Evolutionary conservation across 139 green algal species (phyloP), one percentile per base, ranked within the genome.

Genomic region (Chlorella sp.): DNA sequence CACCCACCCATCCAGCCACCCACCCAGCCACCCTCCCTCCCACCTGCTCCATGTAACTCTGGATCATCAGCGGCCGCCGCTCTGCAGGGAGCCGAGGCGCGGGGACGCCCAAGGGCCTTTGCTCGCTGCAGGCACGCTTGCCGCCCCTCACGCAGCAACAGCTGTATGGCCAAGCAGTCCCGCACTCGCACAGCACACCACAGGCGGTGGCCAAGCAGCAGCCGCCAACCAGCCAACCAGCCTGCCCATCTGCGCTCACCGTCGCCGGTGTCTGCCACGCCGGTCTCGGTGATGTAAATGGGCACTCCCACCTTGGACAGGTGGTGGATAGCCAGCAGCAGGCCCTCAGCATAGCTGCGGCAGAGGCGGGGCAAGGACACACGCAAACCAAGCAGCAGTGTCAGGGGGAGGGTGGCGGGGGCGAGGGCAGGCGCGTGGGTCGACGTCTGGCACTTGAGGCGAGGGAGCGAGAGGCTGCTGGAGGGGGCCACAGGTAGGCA

Each of bases 261-360:
- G 72, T 95, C 93, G 11, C 77, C 80, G 4, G 34, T 30, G 79
- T 97, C 93, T 7, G 94, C 90, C 75, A 94, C 90, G 70, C 94
- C 94, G 0, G 93, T 96, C 87, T 97, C 94, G 16, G 94, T 97
- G 83, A 97, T 95, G 87, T 97, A 97, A 38, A 97, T 91, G 51
- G 94, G 94, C 22, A 96, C 88, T 28, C 86, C 82, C 58, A 95
- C 79, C 24, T 72, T 70, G 60, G 56, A 70, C 73, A 92, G 75
- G 40, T 44, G 51, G 48, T 91, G 43, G n/a, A 91, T 22, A 0
- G 87, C 85, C 44, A 51, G 76, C 51, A 76, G 43, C 70, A 97
- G 87, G 16, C 93, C 94, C 38, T 90, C 87, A 20, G 93, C 81
- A 81, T 95, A 82, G 20, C 76, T 82, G 76, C 58, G 40, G 17